Evolutionary conservation across 2,329 filamentous ascomycete species (phyloP), one percentile per base, ranked within the genome.

Genomic region (Aureobasidium uvarum): DNA sequence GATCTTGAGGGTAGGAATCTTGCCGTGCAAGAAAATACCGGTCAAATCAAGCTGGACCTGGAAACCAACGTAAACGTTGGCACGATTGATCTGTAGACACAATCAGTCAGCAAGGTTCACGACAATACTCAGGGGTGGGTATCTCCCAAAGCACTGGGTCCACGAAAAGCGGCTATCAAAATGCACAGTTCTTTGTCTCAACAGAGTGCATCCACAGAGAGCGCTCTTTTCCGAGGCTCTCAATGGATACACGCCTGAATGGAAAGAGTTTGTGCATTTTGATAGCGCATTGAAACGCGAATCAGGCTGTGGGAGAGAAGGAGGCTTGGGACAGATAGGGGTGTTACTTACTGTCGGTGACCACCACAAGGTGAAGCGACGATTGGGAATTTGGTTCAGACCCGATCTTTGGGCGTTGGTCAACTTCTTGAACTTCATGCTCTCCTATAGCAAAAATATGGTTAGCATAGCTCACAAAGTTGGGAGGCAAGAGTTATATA

Each of bases 381-480:
- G 92, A 75, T 99, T 99, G 0, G 95, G 95, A 75, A 99, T 99
- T 74, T 99, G 95, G 75, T 97, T 98, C 36, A 99, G 78, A 92
- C 95, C 95, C 23, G 91, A 96, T 71, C 95, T 85, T 77, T 99
- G 95, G 0, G 95, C 95, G 72, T 99, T 99, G 0, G 95, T 99
- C 67, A 99, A 81, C 77, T 99, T 99, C 80, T 99, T 99, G 84
- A 97, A 99, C 70, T 98, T 96, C 95, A 99, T 98, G n/a, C n/a
- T n/a, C n/a, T n/a, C n/a, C n/a, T n/a, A n/a, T n/a, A n/a, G n/a
- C n/a, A n/a, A n/a, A n/a, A n/a, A n/a, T n/a, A n/a, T n/a, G n/a
- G n/a, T n/a, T n/a, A n/a, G n/a, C n/a, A n/a, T n/a, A n/a, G n/a
- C n/a, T n/a, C n/a, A n/a, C n/a, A n/a, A n/a, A n/a, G n/a, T n/a